Evolutionary conservation across 164 flowering plant species (phyloP), one percentile per base, ranked within the genome.

Genomic region (Nymphaea colorata): DNA sequence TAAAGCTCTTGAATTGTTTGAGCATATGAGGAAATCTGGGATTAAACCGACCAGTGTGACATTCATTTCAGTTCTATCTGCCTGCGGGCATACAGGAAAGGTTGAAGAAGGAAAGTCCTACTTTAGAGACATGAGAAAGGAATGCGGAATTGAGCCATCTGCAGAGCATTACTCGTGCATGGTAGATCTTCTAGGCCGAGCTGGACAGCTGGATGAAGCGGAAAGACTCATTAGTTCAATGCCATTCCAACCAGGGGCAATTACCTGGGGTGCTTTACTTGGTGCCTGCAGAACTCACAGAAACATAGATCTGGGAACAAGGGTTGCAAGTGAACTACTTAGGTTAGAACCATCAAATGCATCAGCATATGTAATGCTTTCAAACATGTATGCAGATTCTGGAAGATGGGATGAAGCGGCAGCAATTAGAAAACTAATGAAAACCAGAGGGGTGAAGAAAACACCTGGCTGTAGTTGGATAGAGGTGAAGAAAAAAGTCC

Each of bases 391-490:
- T 71, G 79, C 92, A 15, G 69, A 72, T 62, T 79, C 79, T n/a
- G 83, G 82, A 17, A 81, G 68, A 79, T 84, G 86, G 86, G 82
- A 83, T 42, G 86, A 86, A 66, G 76, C 73, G 41, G 82, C 85
- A 8, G 55, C 45, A 4, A 71, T 81, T n/a, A 76, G 81, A 67
- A 82, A 70, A 74, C 73, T 76, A 43, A 85, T 91, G 94, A 74
- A 86, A 68, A 84, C 82, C 43, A 78, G 79, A 66, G 83, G 91
- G n/a, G 78, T 89, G 73, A 82, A 66, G 78, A 89, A 87, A 74
- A 82, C 77, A 73, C 91, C 96, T 4, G 97, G 96, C 8, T 87
- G 89, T 69, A 89, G 91, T 77, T 89, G 93, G 93, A 85, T 91
- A 55, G 96, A 87, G 74, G 73, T 86, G 73, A 77, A 82, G 41